These are phyloP conservation scores for Nelumbo lutea DNA, from an alignment of 164 flowering plant genomes.

Conservation along the genomic window DNA sequence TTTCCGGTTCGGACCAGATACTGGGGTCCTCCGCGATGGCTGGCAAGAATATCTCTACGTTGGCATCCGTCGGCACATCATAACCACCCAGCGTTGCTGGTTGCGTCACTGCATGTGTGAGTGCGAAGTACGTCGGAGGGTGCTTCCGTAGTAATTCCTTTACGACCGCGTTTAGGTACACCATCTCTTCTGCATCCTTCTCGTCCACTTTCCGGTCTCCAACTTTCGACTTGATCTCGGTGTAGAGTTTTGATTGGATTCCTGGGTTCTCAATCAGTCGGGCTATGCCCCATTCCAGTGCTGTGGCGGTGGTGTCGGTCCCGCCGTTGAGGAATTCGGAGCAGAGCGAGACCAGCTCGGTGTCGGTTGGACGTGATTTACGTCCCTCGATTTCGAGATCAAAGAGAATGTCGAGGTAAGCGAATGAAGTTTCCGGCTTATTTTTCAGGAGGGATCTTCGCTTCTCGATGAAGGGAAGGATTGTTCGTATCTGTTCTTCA, in stretches of 20 bases:
- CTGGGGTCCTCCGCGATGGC: conserved; percentile 63
- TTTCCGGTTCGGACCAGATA: conserved; percentile 62
- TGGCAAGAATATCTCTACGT: conserved; percentile 59
- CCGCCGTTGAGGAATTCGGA: conserved; percentile 95
- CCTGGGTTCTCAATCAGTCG: conserved; percentile 59
- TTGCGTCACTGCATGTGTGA: conserved; percentile 75
- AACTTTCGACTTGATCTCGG: conserved; percentile 45
- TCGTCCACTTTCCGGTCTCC: conserved; percentile 59
- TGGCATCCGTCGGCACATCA: conserved; percentile 57
- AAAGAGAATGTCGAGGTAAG: conserved; percentile 86
- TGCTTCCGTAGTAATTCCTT: conserved; percentile 81
- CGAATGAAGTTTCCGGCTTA: conserved; percentile 37
- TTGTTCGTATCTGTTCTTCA: conserved; percentile 49
- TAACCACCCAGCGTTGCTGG: conserved; percentile 65
- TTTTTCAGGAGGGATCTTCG: conserved; percentile 38
- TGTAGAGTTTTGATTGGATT: conserved; percentile 49
- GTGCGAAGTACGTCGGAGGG: conserved; percentile 77
- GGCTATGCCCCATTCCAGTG: conserved; percentile 88
- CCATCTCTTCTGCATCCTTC: conserved; percentile 67
- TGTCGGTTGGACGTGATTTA: conserved; percentile 38
- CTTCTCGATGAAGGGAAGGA: conserved; percentile 50
- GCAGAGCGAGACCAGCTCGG: conserved; percentile 77
- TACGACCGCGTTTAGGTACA: conserved; percentile 60
- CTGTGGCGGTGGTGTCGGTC: conserved; percentile 90
- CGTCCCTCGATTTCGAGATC: conserved; percentile 71